Percentiles rank a stretch among this genome's conserved stretches.
These are phyloP conservation scores for Pneumocystis oryctolagi DNA, from an alignment of 1,139 yeast species.

Conservation along the genomic window DNA sequence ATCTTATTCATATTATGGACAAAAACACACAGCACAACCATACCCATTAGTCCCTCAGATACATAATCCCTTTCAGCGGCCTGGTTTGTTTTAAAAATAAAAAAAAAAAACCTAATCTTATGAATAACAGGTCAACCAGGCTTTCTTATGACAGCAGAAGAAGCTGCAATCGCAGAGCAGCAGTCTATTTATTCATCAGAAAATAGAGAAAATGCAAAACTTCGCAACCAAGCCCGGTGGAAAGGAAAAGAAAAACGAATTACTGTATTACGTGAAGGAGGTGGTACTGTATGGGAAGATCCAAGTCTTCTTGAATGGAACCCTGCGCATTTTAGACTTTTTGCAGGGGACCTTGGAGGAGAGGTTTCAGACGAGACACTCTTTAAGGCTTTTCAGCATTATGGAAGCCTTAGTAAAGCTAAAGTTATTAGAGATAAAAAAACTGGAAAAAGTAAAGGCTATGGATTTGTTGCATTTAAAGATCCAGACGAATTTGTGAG, in stretches of 20 bases:
- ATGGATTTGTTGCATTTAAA: constrained; percentile 76
- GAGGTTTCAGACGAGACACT: constrained; percentile 72
- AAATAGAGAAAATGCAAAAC: constrained; percentile 9
- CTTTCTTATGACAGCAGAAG: constrained; percentile 4
- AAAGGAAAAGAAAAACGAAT: constrained; percentile 15
- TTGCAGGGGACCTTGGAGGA: constrained; percentile 74
- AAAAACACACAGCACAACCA: neutral
- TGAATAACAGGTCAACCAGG: neutral
- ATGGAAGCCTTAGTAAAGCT: constrained; percentile 57
- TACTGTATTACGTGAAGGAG: constrained; percentile 32
- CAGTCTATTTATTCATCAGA: constrained; percentile 18
- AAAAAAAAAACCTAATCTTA: neutral
- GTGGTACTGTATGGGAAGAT: constrained; percentile 39
- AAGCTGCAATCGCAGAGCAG: constrained; percentile 21
- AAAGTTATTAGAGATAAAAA: constrained; percentile 98
- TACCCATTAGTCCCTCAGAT: neutral
- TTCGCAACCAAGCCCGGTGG: constrained; percentile 1
- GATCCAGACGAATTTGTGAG: constrained; percentile 54
- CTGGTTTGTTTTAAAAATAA: neutral
- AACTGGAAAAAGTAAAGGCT: constrained; percentile 79
- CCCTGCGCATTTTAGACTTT: constrained; percentile 46
- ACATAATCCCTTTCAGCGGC: neutral
- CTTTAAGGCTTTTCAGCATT: constrained; percentile 42
- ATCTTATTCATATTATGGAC: neutral
- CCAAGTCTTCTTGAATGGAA: constrained; percentile 38